Evolutionary conservation across 2,329 filamentous ascomycete species (phyloP).

Genomic region (Ceratocystiopsis minuta): DNA sequence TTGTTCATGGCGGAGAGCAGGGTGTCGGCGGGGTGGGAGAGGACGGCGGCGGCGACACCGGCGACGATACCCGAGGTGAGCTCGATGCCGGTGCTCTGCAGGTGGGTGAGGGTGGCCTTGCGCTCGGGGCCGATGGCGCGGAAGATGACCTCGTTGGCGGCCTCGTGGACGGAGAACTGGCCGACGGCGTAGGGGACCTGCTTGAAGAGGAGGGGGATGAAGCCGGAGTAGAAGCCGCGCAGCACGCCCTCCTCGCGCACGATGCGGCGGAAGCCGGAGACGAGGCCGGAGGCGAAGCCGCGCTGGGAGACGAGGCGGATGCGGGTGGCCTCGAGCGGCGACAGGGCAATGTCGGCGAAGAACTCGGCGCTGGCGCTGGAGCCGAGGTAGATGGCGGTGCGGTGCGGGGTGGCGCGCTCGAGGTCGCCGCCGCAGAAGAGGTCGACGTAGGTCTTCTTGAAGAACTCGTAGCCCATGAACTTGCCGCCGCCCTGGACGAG

Average conservation of each 20-base stretch:
- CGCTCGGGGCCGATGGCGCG: slow-evolving; percentile 42
- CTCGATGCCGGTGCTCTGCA: slow-evolving; percentile 67
- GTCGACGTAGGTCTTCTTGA: slow-evolving; percentile 76
- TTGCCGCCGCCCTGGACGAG: slow-evolving; percentile 81
- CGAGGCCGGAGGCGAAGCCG: slow-evolving; percentile 54
- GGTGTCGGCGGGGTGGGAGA: slow-evolving; percentile 75
- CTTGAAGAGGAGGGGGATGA: slow-evolving; percentile 72
- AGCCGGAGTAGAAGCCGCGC: slow-evolving; percentile 77
- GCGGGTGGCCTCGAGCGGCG: slow-evolving; percentile 71
- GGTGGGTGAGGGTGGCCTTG: slow-evolving; percentile 50
- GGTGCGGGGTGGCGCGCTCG: slow-evolving; percentile 23
- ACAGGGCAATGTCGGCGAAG: slow-evolving; percentile 65
- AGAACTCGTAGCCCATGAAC: slow-evolving; percentile 85
- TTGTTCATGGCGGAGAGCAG: slow-evolving; percentile 38
- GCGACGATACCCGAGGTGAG: slow-evolving; percentile 72
- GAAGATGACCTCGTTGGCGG: slow-evolving; percentile 63
- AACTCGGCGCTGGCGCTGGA: slow-evolving; percentile 52
- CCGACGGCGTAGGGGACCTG: slow-evolving; percentile 87
- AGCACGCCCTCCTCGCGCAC: slow-evolving; percentile 58
- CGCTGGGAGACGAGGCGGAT: slow-evolving; percentile 68
- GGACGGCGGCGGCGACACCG: slow-evolving; percentile 71
- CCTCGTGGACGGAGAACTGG: slow-evolving; percentile 90
- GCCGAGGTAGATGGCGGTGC: slow-evolving; percentile 50
- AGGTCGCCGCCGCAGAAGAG: slow-evolving; percentile 31
- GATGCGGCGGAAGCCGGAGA: slow-evolving; percentile 58